Base-by-base conservation (phyloP, 352 stramenopile species). In the Phytophthora multivora region DNA sequence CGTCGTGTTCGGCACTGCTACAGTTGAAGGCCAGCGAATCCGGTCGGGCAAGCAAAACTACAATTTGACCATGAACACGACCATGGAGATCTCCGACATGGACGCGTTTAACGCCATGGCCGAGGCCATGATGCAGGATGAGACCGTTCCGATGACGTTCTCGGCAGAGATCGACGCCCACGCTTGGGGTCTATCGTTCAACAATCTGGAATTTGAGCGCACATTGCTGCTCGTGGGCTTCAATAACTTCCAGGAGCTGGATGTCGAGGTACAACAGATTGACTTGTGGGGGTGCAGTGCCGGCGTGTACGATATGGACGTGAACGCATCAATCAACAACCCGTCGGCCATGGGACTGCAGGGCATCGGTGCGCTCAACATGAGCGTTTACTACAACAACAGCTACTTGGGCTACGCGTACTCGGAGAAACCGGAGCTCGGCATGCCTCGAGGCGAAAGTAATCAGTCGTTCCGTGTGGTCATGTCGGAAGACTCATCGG, bases 381-480 rank as follows among this genome's bases (percentile, higher is more conserved):
- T 91, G 59, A 88, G 69, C 18, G 62, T 89, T 9, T 88, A 88
- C 75, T 88, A 81, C 64, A 65, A 76, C 4, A 48, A 72, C 25
- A 69, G 77, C 23, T 91, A 86, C 69, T 51, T 91, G 15, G 81
- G 81, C 19, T 87, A 86, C 59, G 76, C 76, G 1, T 46, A 80
- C 16, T 86, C 79, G 19, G 35, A 52, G n/a, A 59, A 79, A 11
- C 67, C 77, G 11, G 59, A 77, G 18, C 45, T 77, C 9, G 77
- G 77, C 2, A 63, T 86, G 46, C 75, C 77, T 28, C 72, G 81
- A 39, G 81, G 81, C 1, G 5, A 56, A 19, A 78, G 43, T 33
- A 55, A 72, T 28, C 77, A 88, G 49, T 56, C 70, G n/a, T 83
- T 87, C 51, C 65, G 79, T 26, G 53, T 83, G 9, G 66, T 74